Conservation (phyloP, 2,329 filamentous ascomycete species). For the Knufia petricola region DNA sequence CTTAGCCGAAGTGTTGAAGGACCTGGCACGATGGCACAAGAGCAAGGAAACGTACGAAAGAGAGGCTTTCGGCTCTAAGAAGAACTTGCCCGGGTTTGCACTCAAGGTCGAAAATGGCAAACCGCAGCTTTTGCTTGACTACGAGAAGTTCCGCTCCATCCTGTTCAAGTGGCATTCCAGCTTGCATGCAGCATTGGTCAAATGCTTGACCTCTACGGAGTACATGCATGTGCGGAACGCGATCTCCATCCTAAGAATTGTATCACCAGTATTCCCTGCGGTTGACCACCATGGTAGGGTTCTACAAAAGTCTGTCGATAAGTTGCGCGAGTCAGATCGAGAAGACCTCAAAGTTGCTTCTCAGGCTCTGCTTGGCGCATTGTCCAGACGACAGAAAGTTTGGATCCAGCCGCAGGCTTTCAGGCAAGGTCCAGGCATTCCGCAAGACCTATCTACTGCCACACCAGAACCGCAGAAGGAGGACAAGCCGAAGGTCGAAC, state of each 20-base stretch:
- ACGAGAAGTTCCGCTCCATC: slow-evolving; percentile 74
- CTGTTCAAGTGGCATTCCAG: slow-evolving; percentile 86
- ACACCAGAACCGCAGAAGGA: slow-evolving; percentile 13
- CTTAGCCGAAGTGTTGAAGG: slow-evolving; percentile 68
- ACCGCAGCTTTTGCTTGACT: slow-evolving; percentile 63
- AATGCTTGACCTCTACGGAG: slow-evolving; percentile 70
- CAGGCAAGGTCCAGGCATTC: slow-evolving; percentile 23
- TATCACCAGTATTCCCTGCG: slow-evolving; percentile 74
- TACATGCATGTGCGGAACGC: slow-evolving; percentile 98
- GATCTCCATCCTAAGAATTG: slow-evolving; percentile 74
- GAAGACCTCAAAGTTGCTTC: slow-evolving; percentile 43
- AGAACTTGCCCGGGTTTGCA: slow-evolving; percentile 67
- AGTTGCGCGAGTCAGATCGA: slow-evolving; percentile 35
- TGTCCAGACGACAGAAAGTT: slow-evolving; percentile 39
- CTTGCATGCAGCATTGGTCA: slow-evolving; percentile 67
- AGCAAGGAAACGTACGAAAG: slow-evolving; percentile 69
- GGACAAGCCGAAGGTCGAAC: slow-evolving; percentile 27
- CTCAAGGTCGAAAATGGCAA: slow-evolving; percentile 63
- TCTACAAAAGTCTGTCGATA: slow-evolving; percentile 35
- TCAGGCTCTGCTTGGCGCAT: slow-evolving; percentile 40
- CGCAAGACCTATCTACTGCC: slow-evolving; percentile 11
- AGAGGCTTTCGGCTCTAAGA: slow-evolving; percentile 61
- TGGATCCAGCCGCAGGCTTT: slow-evolving; percentile 42
- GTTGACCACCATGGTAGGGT: slow-evolving; percentile 72
- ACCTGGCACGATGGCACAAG: slow-evolving; percentile 75